Evolutionary conservation across 108 stramenopile species (phyloP), one percentile per base, ranked within the genome.

Genomic region (Nitzschia sp.): DNA sequence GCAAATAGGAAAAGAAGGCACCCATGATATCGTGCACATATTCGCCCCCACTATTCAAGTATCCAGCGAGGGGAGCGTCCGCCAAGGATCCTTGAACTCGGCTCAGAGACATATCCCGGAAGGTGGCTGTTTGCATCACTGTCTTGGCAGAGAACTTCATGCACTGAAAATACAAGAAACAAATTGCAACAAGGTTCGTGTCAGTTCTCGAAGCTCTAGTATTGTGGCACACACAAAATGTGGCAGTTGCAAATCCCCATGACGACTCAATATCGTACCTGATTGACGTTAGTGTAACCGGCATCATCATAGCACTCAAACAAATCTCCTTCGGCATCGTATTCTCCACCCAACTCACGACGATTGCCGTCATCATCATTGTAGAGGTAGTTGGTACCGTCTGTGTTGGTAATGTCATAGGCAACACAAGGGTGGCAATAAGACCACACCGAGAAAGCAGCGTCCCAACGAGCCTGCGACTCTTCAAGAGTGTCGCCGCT

Each of bases 71-170:
- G 0, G 80, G 78, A 39, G 59, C 50, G 9, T 80, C 63, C 8
- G 67, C 77, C 41, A 85, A 25, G 3, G 77, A 69, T 14, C 70
- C 73, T 59, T 86, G 85, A 15, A 66, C 24, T 46, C 54, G 54
- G 20, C 51, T 82, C 29, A 83, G 17, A 15, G 79, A 50, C 15
- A 83, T 22, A 59, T 86, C 85, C 44, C 80, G 82, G 52, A 81
- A 80, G 11, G 77, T 80, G 10, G 82, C 85, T 1, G 85, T 80
- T 37, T 70, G 66, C 85, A 86, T 79, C 8, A 52, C 56, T 40
- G 85, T 86, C 41, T 86, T 86, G 64, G 85, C 80, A 21, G 68
- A 70, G 65, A 86, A 86, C 52, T 86, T 86, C 85, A 86, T 86
- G 71, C 85, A 86, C 79, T 83, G 72, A 56, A 56, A 56, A 29